phyloP scores from a whole-genome alignment of 164 flowering plant species.

The Vitis rupestris region DNA sequence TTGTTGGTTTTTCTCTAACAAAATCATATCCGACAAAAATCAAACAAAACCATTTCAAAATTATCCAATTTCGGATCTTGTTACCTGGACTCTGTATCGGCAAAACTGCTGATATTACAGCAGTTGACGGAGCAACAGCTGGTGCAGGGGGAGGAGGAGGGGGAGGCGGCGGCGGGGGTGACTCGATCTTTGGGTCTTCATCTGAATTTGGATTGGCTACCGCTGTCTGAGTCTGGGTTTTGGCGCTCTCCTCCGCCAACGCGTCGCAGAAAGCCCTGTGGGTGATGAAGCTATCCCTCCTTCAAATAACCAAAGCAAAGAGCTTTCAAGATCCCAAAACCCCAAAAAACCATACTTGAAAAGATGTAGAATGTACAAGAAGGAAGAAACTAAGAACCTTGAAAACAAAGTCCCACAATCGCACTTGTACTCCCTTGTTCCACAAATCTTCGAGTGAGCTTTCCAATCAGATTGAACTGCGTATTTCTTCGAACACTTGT shows the following conservation, averaged over 20 bases:
- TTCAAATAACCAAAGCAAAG: conserved; percentile 19
- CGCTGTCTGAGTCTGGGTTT: conserved; percentile 15
- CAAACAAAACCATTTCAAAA: conserved; percentile 5
- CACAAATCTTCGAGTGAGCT: conserved; percentile 69
- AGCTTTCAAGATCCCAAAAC: conserved; percentile 8
- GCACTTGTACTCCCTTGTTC: conserved; percentile 67
- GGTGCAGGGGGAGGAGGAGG: conserved; percentile 14
- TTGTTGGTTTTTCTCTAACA: conserved; percentile 1
- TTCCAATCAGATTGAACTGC: conserved; percentile 77
- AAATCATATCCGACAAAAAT: conserved; percentile 18
- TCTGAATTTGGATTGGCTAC: conserved; percentile 17
- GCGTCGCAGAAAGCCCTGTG: conserved; percentile 73
- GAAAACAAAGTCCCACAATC: conserved; percentile 63
- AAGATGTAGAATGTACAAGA: conserved; percentile 1
- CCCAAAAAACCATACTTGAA: neutral
- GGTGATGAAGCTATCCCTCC: conserved; percentile 69
- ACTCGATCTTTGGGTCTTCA: conserved; percentile 26
- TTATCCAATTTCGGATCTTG: neutral
- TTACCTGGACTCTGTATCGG: conserved; percentile 41
- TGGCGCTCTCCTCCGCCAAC: conserved; percentile 55
- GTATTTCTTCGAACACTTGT: conserved; percentile 65
- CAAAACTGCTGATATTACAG: conserved; percentile 24
- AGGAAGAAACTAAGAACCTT: conserved; percentile 24
- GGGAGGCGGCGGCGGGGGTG: conserved; percentile 11
- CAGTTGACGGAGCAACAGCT: conserved; percentile 18